Evolutionary conservation across 2,329 filamentous ascomycete genomes (phyloP).

Genomic region (Clathrospora elynae): DNA sequence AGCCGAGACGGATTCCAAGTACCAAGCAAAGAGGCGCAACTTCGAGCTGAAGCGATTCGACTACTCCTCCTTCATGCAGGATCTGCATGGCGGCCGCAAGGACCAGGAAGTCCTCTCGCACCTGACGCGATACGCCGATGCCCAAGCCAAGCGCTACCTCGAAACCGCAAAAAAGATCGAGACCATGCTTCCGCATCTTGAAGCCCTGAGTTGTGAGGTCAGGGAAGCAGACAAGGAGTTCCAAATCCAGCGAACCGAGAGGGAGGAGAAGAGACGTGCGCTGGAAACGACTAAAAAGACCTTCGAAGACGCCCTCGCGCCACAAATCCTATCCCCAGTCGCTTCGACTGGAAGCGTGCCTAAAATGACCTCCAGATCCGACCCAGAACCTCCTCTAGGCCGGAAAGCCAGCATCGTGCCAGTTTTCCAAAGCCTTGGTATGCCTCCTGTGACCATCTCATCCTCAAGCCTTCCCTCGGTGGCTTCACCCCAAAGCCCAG

Average conservation of each 20-base stretch:
- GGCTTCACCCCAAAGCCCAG: slow-evolving; percentile 37
- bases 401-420: slow-evolving; percentile 43
- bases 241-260: slow-evolving; percentile 90
- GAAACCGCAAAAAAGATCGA: slow-evolving; percentile 86
- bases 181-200: slow-evolving; percentile 81
- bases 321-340: slow-evolving; percentile 28
- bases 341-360: slow-evolving; percentile 33
- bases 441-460: slow-evolving; percentile 33
- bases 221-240: slow-evolving; percentile 94
- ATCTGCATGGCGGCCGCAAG: slow-evolving; percentile 97
- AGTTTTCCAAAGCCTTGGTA: slow-evolving; percentile 43
- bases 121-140: slow-evolving; percentile 90
- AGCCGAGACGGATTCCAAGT: slow-evolving; percentile 92
- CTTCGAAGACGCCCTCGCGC: slow-evolving; percentile 40
- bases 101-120: slow-evolving; percentile 96
- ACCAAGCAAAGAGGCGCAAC: slow-evolving; percentile 88
- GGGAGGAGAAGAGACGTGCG: slow-evolving; percentile 89
- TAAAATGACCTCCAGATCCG: slow-evolving; percentile 27
- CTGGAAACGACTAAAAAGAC: slow-evolving; percentile 81
- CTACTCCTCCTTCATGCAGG: slow-evolving; percentile 98
- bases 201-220: slow-evolving; percentile 88
- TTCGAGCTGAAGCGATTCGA: slow-evolving; percentile 98
- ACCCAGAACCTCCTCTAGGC: slow-evolving; percentile 31
- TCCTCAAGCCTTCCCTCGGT: slow-evolving; percentile 34
- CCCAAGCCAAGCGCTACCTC: slow-evolving; percentile 83